phyloP scores from a whole-genome alignment of 768 basidiomycete genomes.

The Leccinum obscurum region DNA sequence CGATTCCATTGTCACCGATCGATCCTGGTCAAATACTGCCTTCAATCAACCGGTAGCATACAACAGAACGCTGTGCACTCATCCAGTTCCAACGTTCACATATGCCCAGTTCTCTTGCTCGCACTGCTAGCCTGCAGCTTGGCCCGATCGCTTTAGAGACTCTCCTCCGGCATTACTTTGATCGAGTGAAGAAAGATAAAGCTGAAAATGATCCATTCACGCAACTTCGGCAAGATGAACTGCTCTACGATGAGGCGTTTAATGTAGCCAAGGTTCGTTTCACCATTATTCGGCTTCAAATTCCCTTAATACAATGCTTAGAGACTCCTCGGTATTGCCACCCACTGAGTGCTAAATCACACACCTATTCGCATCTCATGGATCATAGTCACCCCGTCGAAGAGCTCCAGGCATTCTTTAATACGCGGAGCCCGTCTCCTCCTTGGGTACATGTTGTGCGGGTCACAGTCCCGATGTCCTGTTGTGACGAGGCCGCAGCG shows the following conservation, averaged over 20 bases:
- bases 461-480: conserved; percentile 69
- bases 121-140: conserved; percentile 61
- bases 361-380: background rate
- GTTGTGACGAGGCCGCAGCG: conserved; percentile 72
- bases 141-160: conserved; percentile 75
- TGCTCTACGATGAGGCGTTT: conserved; percentile 81
- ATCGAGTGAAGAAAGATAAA: conserved; percentile 50
- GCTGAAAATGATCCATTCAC: conserved; percentile 41
- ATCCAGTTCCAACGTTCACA: background rate
- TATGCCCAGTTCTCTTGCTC: conserved; percentile 57
- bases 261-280: conserved; percentile 65
- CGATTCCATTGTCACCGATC: too few relatives aligned
- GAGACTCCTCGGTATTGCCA: conserved; percentile 76
- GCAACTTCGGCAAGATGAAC: conserved; percentile 64
- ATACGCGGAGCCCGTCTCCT: conserved; percentile 80
- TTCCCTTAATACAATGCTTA: conserved; percentile 25
- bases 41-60: background rate
- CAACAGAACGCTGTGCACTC: background rate
- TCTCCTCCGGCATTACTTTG: conserved; percentile 84
- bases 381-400: conserved; percentile 74
- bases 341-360: conserved; percentile 47
- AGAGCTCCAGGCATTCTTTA: conserved; percentile 76
- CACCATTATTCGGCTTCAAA: background rate
- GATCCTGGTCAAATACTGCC: too few relatives aligned
- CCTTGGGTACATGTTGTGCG: conserved; percentile 79